Percentiles rank a stretch among this genome's conserved stretches.
phyloP scores from a whole-genome alignment of 2,329 filamentous ascomycete genomes.

The Colletotrichum lindemuthianum region DNA sequence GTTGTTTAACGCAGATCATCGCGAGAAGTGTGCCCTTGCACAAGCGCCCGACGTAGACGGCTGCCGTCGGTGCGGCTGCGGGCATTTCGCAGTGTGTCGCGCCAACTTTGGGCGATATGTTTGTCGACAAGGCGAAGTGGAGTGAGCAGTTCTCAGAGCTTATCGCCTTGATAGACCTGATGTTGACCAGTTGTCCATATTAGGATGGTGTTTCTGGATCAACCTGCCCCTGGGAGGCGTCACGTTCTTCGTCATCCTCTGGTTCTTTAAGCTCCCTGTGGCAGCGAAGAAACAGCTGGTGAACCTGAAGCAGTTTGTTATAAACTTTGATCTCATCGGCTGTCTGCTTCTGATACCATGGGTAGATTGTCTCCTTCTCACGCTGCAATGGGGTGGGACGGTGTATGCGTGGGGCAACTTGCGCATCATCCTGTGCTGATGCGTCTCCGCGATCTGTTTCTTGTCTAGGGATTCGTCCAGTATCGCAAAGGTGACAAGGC shows the following conservation, averaged over 20 bases:
- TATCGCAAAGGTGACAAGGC: conserved; percentile 63
- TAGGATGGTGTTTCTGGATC: conserved; percentile 57
- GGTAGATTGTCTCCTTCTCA: conserved; percentile 4
- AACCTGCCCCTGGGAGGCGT: conserved; percentile 56
- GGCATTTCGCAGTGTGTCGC: conserved; percentile 63
- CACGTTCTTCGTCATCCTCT: conserved; percentile 50
- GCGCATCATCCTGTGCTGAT: conserved; percentile 60
- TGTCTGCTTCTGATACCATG: conserved; percentile 7
- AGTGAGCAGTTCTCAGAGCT: conserved; percentile 39
- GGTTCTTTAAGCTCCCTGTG: conserved; percentile 54
- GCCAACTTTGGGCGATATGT: conserved; percentile 59
- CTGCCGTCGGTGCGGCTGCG: conserved; percentile 64
- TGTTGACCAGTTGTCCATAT: not conserved
- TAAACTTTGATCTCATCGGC: conserved; percentile 41
- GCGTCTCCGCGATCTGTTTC: conserved; percentile 60
- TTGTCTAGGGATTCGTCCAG: conserved; percentile 63
- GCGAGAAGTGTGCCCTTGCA: conserved; percentile 59
- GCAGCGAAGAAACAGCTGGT: conserved; percentile 41
- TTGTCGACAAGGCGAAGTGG: conserved; percentile 60
- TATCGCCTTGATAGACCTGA: not conserved
- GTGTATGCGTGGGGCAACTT: conserved; percentile 43
- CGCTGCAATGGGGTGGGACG: conserved; percentile 4
- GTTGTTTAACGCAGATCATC: conserved; percentile 49
- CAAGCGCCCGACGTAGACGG: conserved; percentile 63
- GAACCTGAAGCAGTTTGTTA: conserved; percentile 42